Base-by-base conservation (phyloP, 1,284 basidiomycete genomes). In the Apiotrichum veenhuisii region DNA sequence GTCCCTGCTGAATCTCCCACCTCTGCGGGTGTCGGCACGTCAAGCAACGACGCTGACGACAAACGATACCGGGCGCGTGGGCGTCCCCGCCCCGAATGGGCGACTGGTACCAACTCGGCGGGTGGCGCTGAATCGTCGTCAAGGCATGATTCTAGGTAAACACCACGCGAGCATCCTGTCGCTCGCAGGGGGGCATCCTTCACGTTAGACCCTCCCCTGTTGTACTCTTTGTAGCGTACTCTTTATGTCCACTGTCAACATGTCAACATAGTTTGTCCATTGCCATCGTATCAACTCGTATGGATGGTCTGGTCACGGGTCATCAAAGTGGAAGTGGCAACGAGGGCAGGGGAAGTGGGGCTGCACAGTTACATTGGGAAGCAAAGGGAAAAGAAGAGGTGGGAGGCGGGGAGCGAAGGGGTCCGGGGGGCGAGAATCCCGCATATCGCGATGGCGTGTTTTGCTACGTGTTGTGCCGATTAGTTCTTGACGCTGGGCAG, bases 401-500 rank as follows among this genome's bases (percentile, higher is more conserved):
- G n/a, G 17, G 36, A 17, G 36, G 14, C 8, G 17, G 17, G 36
- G 15, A 37, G 14, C 36, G 17, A 18, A 18, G 36, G n/a, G n/a
- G n/a, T n/a, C n/a, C n/a, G n/a, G n/a, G n/a, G n/a, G n/a, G n/a
- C n/a, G n/a, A n/a, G 12, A 30, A 5, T 30, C 30, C 30, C 30
- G 12, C 12, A 12, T 30, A 37, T 14, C 36, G 36, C 36, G 36
- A 34, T 17, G 36, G 15, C 36, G 17, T 14, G 36, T 14, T 37
- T 37, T 37, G 36, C 36, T 37, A 18, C 15, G 5, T 37, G 15
- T 37, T 37, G 46, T 37, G 17, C 36, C 25, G 33, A 38, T 43
- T 41, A 57, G 33, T 52, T 30, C 59, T 61, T 61, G 30, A 61
- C 52, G 27, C 59, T 57, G 49, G 15, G 18, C 34, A 30, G 30